Evolutionary conservation across 306 rosid species (phyloP), one percentile per base, ranked within the genome.

Genomic region (Vicia sativa): DNA sequence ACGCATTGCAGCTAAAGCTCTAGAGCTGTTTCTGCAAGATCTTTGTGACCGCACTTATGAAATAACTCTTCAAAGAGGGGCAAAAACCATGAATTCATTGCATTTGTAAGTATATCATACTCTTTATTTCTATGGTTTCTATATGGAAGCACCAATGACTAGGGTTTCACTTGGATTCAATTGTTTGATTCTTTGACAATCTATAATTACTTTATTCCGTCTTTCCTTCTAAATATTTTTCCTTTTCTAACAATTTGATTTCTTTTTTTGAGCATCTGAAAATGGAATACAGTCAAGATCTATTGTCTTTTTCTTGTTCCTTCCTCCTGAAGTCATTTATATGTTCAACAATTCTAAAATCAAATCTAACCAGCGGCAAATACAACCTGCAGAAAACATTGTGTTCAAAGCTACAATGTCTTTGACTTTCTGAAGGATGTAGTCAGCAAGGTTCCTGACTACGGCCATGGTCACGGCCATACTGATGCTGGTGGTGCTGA

Each of bases 41-140:
- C 97, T 95, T 8, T 95, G 99, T 79, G 97, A 95, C 57, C 99
- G 85, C 23, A 88, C 99, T n/a, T 95, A 95, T 48, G 99, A 83
- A 80, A 82, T 90, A 78, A 95, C 99, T 59, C 95, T 95, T 72
- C 97, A 88, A 72, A 95, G 97, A 81, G 99, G 97, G 70, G 99
- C 99, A 19, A 95, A 95, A 83, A 95, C 99, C 59, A 86, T 95
- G 97, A 95, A 80, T 76, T 73, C 99, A 5, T 76, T 95, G 92
- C 99, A 95, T 82, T 81, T 95, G 99, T 95, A 88, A 93, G 98
- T 77, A 29, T 69, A 42, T 11, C 42, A 55, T 67, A 35, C 19
- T 68, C 1, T 70, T 46, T 52, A 25, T 65, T 74, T 11, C 21
- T 16, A 39, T 18, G 12, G 7, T 2, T 38, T 39, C 5, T 62